Evolutionary conservation across 805 yeast genomes (phyloP), one percentile per base, ranked within the genome.

Genomic region (Ascoidea tarda): DNA sequence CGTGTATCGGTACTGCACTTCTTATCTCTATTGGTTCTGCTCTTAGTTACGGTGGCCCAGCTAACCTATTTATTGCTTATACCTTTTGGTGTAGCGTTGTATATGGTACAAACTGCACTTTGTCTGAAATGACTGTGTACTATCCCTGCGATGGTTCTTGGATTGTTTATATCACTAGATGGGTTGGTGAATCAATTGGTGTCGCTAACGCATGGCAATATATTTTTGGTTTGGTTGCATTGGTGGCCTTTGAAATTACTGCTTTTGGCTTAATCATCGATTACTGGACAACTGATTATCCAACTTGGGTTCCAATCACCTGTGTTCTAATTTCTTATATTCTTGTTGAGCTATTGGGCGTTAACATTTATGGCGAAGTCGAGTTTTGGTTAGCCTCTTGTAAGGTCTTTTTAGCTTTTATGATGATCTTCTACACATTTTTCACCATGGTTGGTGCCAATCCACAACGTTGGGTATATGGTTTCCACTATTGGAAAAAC

Each of bases 391-490:
- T 86, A 21, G 78, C 90, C 1, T 70, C 86, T 32, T 83, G 86
- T 49, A 87, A 87, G 61, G 77, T 87, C 53, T 57, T 86, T 5
- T 70, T 87, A 49, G 88, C 90, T 12, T 63, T 82, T n/a, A 95
- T 93, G 1, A 70, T 87, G 50, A 75, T 87, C 54, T 60, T 83
- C 32, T 87, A 84, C 65, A 85, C 93, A 1, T 82, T 87, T 59
- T 63, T 86, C 52, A 81, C 88, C 5, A 87, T 87, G 95, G 78
- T 83, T 46, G 96, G 96, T 33, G 96, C 95, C 32, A 87, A 87
- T 63, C 95, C 95, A 1, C 64, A 71, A 47, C 79, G 76, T 55
- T 86, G 84, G 57, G 75, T 70, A 5, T 78, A 70, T 58, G 86
- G 86, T 1, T 79, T 81, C 61, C 63, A 81, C 48, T 73, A 76